Evolutionary conservation across 2,329 filamentous ascomycete genomes (phyloP), one percentile per base, ranked within the genome.

Genomic region (Colletotrichum nymphaeae): DNA sequence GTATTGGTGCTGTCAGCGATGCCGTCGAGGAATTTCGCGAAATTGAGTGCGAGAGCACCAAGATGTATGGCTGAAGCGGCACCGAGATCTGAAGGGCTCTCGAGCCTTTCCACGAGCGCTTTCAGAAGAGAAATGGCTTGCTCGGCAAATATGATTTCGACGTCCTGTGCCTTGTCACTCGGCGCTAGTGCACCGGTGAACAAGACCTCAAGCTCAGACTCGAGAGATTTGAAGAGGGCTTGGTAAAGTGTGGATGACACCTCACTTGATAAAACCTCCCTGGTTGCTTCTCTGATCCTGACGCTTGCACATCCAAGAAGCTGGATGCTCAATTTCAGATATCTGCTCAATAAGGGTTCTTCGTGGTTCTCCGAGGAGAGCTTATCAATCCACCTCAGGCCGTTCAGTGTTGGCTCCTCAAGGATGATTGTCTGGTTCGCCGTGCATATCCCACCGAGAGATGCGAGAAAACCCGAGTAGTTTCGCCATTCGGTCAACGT

Each of bases 381-480:
- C 53, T 87, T 85, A 78, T 93, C 91, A 74, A 93, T 93, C 92
- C 92, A 93, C 75, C 86, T 86, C 46, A 93, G 79, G 6, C 89
- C 88, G 67, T 87, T 86, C 14, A 90, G 81, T 19, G 87, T 83
- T 19, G 89, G 85, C 66, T 93, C 91, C 62, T 93, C 91, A 5
- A 90, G 78, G 12, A 87, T 83, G 64, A 86, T 83, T 62, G 88
- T 84, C 78, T 91, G 88, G 69, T 90, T 88, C 3, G 91, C 88
- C 9, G 89, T 89, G 79, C 92, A 93, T 67, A 91, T 88, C 2
- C 92, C 91, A 16, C 91, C 91, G 5, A 93, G 82, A 0, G 92
- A 92, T 5, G 91, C 91, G 12, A 93, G 84, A 75, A 93, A 93
- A 0, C 92, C 92, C 1, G 91, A 93, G 76, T 91, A 88, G 75